These are phyloP conservation scores for Phytopythium chamaehyphon DNA, from an alignment of 352 stramenopile genomes.

Conservation along the genomic window DNA sequence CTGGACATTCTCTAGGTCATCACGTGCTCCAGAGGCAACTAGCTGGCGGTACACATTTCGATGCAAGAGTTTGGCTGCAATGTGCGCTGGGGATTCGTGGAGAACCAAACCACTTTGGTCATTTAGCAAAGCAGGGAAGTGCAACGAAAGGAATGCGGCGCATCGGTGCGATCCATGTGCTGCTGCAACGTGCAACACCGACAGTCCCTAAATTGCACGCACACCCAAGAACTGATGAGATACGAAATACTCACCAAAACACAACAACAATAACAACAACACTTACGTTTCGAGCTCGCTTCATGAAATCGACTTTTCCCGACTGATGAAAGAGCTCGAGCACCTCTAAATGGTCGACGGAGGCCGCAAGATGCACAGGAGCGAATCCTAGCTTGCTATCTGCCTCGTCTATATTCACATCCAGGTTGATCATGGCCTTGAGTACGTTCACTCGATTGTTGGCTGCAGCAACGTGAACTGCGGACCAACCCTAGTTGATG, in stretches of 20 bases:
- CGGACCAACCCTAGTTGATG: constrained; percentile 40
- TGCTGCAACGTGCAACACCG: constrained; percentile 51
- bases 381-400: constrained; percentile 55
- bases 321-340: constrained; percentile 34
- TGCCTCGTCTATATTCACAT: constrained; percentile 35
- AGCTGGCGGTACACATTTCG: constrained; percentile 40
- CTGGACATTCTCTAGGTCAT: constrained; percentile 59
- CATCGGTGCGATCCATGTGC: constrained; percentile 41
- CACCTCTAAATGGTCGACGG: constrained; percentile 50
- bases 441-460: constrained; percentile 51
- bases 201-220: constrained; percentile 33
- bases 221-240: background rate
- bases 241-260: no score
- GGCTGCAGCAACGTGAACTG: constrained; percentile 49
- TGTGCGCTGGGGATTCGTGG: constrained; percentile 52
- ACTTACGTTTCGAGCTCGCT: constrained; percentile 42
- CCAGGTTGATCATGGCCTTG: constrained; percentile 35
- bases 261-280: background rate
- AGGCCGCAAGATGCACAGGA: constrained; percentile 50
- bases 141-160: constrained; percentile 34
- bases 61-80: constrained; percentile 51
- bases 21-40: constrained; percentile 18
- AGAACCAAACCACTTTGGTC: constrained; percentile 32
- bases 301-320: constrained; percentile 41
- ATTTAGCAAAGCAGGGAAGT: constrained; percentile 35